Conservation (phyloP, 228 moss, liverwort and hornwort genomes). For the Sphagnum fallax region DNA sequence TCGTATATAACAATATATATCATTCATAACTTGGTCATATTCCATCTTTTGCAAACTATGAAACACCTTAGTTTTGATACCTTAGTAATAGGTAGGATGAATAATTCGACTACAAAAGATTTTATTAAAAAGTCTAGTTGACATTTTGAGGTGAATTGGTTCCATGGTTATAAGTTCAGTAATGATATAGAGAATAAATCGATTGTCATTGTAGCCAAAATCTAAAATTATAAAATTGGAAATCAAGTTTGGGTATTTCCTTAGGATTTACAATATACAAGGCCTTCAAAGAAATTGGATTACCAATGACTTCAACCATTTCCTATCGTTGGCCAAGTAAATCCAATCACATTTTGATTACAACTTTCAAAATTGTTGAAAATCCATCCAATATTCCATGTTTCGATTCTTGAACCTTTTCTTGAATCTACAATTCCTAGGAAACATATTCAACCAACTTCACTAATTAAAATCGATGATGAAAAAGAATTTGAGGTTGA, state of each 20-base stretch:
- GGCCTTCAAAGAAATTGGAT: constrained; percentile 2
- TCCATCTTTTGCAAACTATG: not conserved
- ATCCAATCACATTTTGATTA: not conserved
- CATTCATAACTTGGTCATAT: not conserved
- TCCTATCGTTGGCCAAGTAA: not conserved
- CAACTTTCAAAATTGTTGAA: not conserved
- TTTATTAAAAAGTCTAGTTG: not conserved
- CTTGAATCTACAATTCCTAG: not conserved
- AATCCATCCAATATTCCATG: not conserved
- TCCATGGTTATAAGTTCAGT: too few species aligned
- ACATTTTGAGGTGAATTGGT: not conserved
- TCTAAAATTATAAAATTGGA: not conserved
- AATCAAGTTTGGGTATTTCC: not conserved
- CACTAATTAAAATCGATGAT: not conserved
- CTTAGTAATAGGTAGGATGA: not conserved
- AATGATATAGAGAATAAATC: not conserved
- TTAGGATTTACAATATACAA: not conserved
- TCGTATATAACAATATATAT: not conserved
- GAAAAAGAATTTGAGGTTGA: too few species aligned
- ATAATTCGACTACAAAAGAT: not conserved
- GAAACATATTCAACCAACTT: not conserved
- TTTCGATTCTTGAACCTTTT: not conserved
- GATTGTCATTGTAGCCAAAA: too few species aligned
- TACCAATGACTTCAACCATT: constrained; percentile 1
- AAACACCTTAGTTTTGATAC: not conserved